Conservation (phyloP, 108 stramenopile species). For the Nitzschia inconspicua region DNA sequence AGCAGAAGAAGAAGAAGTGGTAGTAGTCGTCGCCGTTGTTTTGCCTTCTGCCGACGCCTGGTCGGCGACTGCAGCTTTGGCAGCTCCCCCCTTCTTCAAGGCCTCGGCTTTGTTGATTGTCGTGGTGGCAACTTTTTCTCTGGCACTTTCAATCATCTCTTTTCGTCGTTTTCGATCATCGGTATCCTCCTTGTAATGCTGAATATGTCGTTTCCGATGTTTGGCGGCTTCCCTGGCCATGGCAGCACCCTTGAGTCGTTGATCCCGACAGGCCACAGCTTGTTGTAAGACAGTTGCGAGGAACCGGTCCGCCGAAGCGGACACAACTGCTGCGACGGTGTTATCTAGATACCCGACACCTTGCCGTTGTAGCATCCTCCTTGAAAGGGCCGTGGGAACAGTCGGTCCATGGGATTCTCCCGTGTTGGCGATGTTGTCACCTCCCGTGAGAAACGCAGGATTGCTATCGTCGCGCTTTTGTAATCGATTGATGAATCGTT, state of each 20-base stretch:
- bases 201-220: conserved; percentile 46
- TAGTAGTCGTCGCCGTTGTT: background rate
- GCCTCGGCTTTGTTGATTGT: conserved; percentile 41
- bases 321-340: conserved; percentile 56
- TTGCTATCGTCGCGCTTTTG: conserved; percentile 36
- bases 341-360: conserved; percentile 80
- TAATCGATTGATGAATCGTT: conserved; percentile 41
- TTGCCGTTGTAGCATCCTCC: conserved; percentile 71
- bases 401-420: conserved; percentile 44
- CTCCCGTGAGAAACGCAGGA: no score
- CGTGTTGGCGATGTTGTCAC: background rate
- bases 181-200: conserved; percentile 37
- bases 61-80: conserved; percentile 6
- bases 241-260: conserved; percentile 69
- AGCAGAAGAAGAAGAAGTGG: no score
- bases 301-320: conserved; percentile 81
- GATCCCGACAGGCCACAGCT: conserved; percentile 77
- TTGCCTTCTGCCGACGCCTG: background rate
- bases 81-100: conserved; percentile 22
- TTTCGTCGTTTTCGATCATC: conserved; percentile 46
- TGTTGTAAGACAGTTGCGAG: conserved; percentile 78
- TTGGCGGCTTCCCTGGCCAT: conserved; percentile 37
- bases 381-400: conserved; percentile 67
- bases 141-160: conserved; percentile 26
- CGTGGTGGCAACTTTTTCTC: conserved; percentile 15